These are phyloP conservation scores for Chlorella sp. DNA, from an alignment of 139 green algal species.

Conservation along the genomic window DNA sequence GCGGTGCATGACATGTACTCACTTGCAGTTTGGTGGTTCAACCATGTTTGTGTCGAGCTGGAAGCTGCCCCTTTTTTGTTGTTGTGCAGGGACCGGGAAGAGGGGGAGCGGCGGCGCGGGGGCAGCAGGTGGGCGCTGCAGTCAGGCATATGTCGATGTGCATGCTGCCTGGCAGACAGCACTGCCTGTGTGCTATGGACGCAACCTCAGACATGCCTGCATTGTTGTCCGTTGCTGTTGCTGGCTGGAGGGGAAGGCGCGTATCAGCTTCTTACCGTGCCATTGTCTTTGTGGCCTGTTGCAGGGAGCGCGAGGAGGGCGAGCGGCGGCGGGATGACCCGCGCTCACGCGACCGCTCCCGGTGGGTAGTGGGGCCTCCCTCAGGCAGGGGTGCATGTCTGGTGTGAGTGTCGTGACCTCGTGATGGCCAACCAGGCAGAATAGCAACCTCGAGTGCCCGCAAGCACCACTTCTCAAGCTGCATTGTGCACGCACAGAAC, in stretches of 20 bases:
- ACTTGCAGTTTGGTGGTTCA: neutral
- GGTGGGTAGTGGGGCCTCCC: neutral
- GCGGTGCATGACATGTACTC: neutral
- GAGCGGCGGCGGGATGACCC: neutral
- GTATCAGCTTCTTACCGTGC: neutral
- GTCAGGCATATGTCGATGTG: neutral
- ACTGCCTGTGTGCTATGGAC: neutral
- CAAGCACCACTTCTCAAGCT: neutral
- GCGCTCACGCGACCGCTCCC: neutral
- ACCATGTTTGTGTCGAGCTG: neutral
- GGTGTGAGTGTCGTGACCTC: neutral
- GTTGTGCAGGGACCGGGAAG: neutral
- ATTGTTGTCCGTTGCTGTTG: neutral
- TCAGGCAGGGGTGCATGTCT: neutral
- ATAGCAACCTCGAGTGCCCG: neutral
- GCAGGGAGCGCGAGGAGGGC: neutral
- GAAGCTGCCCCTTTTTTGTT: neutral
- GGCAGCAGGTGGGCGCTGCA: constrained; percentile 4
- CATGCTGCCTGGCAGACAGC: too few species aligned
- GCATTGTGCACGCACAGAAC: neutral
- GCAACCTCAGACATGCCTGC: neutral
- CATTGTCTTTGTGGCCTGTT: neutral
- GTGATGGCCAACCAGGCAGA: neutral
- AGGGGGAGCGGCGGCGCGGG: neutral
- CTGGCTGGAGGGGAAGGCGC: neutral